These are phyloP conservation scores for Tolypocladium amazonense DNA, from an alignment of 2,329 filamentous ascomycete species.

Conservation along the genomic window DNA sequence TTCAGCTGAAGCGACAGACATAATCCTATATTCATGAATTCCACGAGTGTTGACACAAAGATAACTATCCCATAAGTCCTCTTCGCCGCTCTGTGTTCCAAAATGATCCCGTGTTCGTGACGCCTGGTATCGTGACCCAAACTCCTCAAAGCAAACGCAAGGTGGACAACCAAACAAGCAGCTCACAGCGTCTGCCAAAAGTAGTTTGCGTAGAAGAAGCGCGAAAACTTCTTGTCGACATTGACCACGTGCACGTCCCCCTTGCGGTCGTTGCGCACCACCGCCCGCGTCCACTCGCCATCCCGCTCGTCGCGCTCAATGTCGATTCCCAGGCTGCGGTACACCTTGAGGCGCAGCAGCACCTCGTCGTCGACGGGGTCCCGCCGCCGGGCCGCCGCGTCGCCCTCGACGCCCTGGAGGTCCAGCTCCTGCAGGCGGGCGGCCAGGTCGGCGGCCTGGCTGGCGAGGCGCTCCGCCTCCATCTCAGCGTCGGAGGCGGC, in stretches of 20 bases:
- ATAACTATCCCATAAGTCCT: background rate
- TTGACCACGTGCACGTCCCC: constrained; percentile 93
- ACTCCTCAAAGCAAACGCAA: background rate
- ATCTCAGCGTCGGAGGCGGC: constrained; percentile 80
- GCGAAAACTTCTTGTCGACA: constrained; percentile 83
- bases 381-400: constrained; percentile 33
- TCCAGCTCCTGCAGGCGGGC: constrained; percentile 74
- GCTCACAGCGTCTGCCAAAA: constrained; percentile 78
- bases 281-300: constrained; percentile 75
- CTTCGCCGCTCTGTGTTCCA: background rate
- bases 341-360: constrained; percentile 74
- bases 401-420: constrained; percentile 77
- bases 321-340: constrained; percentile 82
- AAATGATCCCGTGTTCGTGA: background rate
- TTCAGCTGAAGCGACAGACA: background rate
- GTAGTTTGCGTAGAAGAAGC: constrained; percentile 89
- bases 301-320: constrained; percentile 63
- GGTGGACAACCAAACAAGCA: background rate
- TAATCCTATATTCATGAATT: background rate
- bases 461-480: constrained; percentile 83
- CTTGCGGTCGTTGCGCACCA: constrained; percentile 75
- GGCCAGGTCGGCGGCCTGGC: constrained; percentile 65
- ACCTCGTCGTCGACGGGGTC: constrained; percentile 53
- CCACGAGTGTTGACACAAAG: background rate
- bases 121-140: background rate